These are phyloP conservation scores for Ilyonectria robusta DNA, from an alignment of 2,329 filamentous ascomycete species.

Conservation along the genomic window DNA sequence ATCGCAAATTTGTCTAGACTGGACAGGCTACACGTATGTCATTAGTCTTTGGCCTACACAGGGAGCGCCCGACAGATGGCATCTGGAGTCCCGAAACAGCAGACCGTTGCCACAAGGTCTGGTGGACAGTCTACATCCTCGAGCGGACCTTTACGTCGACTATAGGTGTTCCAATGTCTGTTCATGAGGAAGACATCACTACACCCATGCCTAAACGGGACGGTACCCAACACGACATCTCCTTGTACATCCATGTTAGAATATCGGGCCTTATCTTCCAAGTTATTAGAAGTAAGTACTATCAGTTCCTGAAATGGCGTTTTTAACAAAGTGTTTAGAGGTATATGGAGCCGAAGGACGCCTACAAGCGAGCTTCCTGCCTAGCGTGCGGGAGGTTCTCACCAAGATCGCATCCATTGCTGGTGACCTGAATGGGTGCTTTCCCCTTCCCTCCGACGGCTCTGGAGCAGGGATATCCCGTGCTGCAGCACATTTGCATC, in stretches of 20 bases:
- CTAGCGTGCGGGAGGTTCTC: constrained; percentile 23
- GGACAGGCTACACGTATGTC: constrained; percentile 28
- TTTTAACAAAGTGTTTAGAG: constrained; percentile 6
- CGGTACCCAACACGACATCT: constrained; percentile 9
- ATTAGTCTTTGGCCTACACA: constrained; percentile 21
- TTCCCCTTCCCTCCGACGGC: constrained; percentile 11
- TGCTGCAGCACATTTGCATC: constrained; percentile 18
- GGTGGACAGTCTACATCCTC: constrained; percentile 28
- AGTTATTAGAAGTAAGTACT: constrained; percentile 17
- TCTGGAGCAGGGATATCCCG: constrained; percentile 21
- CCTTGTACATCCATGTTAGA: constrained; percentile 21
- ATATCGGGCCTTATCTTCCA: constrained; percentile 28
- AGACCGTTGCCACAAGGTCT: constrained; percentile 24
- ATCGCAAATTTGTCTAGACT: not conserved
- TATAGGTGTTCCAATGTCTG: constrained; percentile 25
- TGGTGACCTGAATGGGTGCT: constrained; percentile 17
- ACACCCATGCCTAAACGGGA: constrained; percentile 21
- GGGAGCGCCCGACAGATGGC: constrained; percentile 26
- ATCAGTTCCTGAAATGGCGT: too few species aligned
- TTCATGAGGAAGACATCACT: constrained; percentile 28
- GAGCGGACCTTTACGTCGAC: constrained; percentile 23
- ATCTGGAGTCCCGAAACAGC: constrained; percentile 20
- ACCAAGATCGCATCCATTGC: constrained; percentile 20
- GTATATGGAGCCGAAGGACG: constrained; percentile 28
- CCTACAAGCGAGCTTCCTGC: constrained; percentile 25